A percentile compares a stretch with the other conserved stretches of the same genome.
Conservation (phyloP, 2,329 filamentous ascomycete species). For the Apiospora aurea region DNA sequence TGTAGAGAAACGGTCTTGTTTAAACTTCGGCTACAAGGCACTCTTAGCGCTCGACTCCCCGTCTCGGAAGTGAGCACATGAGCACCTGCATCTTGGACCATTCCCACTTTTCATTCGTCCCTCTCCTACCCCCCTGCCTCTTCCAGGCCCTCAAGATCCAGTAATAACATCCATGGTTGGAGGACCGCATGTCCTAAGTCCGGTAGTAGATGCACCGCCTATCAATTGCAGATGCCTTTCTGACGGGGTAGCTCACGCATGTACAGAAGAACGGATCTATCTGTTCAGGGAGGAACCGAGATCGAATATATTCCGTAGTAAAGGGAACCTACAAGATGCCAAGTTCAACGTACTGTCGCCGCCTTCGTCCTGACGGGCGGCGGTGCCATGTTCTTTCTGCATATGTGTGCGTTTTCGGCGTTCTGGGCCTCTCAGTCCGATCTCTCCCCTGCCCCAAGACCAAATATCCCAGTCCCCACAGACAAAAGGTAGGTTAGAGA, state of each 20-base stretch:
- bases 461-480: conserved; percentile 23
- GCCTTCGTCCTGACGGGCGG: background rate
- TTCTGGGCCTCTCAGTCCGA: conserved; percentile 20
- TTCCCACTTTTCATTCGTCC: conserved; percentile 20
- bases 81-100: conserved; percentile 24
- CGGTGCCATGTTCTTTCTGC: background rate
- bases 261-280: background rate
- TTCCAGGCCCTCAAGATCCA: conserved; percentile 15
- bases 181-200: conserved; percentile 20
- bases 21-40: conserved; percentile 25
- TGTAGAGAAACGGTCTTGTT: conserved; percentile 19
- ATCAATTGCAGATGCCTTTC: background rate
- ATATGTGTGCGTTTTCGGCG: background rate
- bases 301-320: background rate
- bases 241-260: background rate
- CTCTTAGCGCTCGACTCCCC: conserved; percentile 24
- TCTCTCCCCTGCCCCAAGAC: conserved; percentile 6
- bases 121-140: conserved; percentile 18
- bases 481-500: conserved; percentile 1
- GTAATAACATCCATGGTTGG: conserved; percentile 18
- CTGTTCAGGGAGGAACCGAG: background rate
- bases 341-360: background rate
- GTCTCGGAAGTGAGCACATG: conserved; percentile 27
- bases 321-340: background rate
- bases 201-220: conserved; percentile 3